phyloP scores from a whole-genome alignment of 129 eudicot species.

The Escallonia herrerae region DNA sequence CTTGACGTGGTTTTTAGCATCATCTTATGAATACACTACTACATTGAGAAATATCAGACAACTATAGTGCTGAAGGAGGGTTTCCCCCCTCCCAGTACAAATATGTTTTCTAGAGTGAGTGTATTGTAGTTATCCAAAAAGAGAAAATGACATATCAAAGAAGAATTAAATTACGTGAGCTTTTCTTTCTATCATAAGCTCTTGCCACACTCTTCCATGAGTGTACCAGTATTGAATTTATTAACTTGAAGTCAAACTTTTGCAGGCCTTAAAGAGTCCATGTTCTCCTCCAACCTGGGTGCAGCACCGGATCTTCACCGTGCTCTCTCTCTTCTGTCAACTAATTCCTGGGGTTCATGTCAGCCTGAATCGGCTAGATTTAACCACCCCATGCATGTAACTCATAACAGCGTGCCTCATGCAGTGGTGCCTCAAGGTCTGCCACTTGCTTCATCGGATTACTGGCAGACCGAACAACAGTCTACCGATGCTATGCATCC shows the following conservation, averaged over 20 bases:
- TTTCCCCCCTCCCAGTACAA: too few relatives aligned
- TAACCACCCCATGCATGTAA: constrained; percentile 26
- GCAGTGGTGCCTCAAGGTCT: constrained; percentile 35
- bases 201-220: neutral
- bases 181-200: too few relatives aligned
- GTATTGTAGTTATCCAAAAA: too few relatives aligned
- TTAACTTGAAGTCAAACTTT: neutral
- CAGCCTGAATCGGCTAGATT: constrained; percentile 31
- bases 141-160: too few relatives aligned
- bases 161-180: too few relatives aligned
- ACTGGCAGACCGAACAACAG: constrained; percentile 50
- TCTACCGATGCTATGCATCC: constrained; percentile 21
- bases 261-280: constrained; percentile 52
- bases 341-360: constrained; percentile 57
- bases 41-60: too few relatives aligned
- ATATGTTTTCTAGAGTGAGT: too few relatives aligned
- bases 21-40: too few relatives aligned
- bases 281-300: constrained; percentile 39
- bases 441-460: constrained; percentile 39
- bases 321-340: constrained; percentile 99
- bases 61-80: too few relatives aligned
- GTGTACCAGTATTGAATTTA: neutral
- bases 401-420: constrained; percentile 20
- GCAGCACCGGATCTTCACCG: constrained; percentile 56
- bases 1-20: too few relatives aligned